Conservation (phyloP, 179 eudicot genomes). For the Corrigiola litoralis region DNA sequence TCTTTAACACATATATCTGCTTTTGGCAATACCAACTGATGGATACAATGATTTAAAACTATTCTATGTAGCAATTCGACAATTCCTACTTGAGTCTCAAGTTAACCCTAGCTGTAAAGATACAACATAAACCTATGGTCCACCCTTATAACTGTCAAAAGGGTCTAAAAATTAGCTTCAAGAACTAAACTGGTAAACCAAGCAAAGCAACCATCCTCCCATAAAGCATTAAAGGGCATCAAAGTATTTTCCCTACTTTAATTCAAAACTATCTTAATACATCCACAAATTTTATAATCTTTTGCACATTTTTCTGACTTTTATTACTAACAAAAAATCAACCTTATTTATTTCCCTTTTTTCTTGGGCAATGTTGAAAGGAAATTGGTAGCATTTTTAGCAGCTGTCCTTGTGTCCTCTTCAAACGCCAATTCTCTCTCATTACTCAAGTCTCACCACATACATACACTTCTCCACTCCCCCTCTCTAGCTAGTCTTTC, state of each 20-base stretch:
- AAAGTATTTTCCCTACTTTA: slow-evolving; percentile 10
- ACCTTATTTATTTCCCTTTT: too few relatives aligned
- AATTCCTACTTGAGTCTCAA: slow-evolving; percentile 22
- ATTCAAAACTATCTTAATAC: not conserved
- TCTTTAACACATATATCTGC: too few relatives aligned
- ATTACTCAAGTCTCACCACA: too few relatives aligned
- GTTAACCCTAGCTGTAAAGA: slow-evolving; percentile 31
- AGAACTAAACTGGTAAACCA: slow-evolving; percentile 10
- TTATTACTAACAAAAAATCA: too few relatives aligned
- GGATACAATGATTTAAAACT: not conserved
- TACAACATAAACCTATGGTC: slow-evolving; percentile 10
- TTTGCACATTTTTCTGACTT: too few relatives aligned
- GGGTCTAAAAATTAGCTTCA: slow-evolving; percentile 4
- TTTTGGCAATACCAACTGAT: too few relatives aligned
- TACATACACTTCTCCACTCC: slow-evolving; percentile 11
- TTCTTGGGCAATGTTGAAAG: not conserved
- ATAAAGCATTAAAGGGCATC: slow-evolving; percentile 7
- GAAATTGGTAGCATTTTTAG: slow-evolving; percentile 1
- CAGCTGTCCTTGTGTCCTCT: slow-evolving; percentile 25
- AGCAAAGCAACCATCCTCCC: slow-evolving; percentile 13
- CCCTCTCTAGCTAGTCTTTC: slow-evolving; percentile 9
- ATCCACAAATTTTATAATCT: not conserved
- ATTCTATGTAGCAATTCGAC: not conserved
- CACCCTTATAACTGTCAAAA: slow-evolving; percentile 21
- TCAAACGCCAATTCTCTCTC: slow-evolving; percentile 20